Base-by-base conservation (phyloP, 1,284 basidiomycete genomes). In the Tremellales sp. region DNA sequence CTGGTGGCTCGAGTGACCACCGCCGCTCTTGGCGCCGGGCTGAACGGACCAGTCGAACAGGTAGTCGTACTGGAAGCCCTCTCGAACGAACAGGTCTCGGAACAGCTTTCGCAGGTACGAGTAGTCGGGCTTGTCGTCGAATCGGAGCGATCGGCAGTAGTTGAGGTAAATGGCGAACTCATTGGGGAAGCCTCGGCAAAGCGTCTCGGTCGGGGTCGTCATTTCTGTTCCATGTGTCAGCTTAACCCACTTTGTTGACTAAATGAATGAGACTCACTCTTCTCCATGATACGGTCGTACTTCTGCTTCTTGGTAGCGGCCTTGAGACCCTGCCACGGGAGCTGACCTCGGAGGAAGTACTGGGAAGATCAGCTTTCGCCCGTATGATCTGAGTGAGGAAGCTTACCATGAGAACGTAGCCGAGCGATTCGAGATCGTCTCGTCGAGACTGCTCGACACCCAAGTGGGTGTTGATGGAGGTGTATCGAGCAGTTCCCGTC, bases 231-330 rank as follows among this genome's bases (percentile, higher is more conserved):
- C 15, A 23, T 11, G 19, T 17, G 25, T 37, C 26, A 31, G n/a
- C 17, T 40, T 2, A 23, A 6, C n/a, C 25, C 1, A 19, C n/a
- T 12, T 12, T 8, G 3, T 3, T 3, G 3, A 26, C 24, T 22
- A 31, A n/a, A n/a, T n/a, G n/a, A n/a, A n/a, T 8, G 29, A 15
- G 29, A 60, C 62, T 59, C 55, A 68, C 68, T 76, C 84, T 97
- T 97, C 79, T 97, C 93, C 91, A 96, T 96, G 78, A 97, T 97
- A 52, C 91, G 84, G 75, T 97, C 93, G 77, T 97, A 96, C 79
- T 97, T 97, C 80, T 97, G 93, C 83, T 97, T 97, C 86, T 96
- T 97, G 52, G 92, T 96, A 31, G 92, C 92, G 54, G 92, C 93
- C 80, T 97, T 96, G 70, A 97, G 83, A 48, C 92, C 92, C 75